Conservation (phyloP, 371 early-diverging fungal genomes). For the Mucor saturninus region DNA sequence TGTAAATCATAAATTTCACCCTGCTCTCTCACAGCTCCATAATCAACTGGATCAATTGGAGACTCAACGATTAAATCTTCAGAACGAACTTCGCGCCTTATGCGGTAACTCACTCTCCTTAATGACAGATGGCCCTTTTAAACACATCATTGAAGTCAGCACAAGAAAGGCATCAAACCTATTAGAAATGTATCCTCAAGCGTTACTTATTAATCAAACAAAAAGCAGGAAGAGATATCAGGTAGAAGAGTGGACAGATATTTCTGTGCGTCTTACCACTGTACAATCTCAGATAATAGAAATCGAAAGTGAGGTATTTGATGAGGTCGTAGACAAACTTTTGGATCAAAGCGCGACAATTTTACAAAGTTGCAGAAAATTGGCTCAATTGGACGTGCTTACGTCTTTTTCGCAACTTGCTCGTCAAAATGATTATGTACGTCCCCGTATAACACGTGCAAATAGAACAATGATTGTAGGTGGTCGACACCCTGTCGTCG, state of each 20-base stretch:
- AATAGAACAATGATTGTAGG: constrained; percentile 51
- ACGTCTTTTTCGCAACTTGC: constrained; percentile 66
- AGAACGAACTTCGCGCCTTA: constrained; percentile 28
- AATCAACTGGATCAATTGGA: constrained; percentile 32
- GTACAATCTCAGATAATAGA: constrained; percentile 53
- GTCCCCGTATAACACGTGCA: constrained; percentile 63
- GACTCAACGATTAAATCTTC: constrained; percentile 27
- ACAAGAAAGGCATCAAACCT: constrained; percentile 41
- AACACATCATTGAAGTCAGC: constrained; percentile 61
- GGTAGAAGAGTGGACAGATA: constrained; percentile 51
- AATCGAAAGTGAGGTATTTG: constrained; percentile 55
- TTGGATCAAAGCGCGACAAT: constrained; percentile 53
- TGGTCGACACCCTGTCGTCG: constrained; percentile 93
- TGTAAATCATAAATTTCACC: constrained; percentile 45
- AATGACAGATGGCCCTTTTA: constrained; percentile 37
- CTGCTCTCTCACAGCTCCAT: constrained; percentile 30
- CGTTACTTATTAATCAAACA: constrained; percentile 41
- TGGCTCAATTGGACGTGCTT: constrained; percentile 78
- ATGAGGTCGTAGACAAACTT: constrained; percentile 40
- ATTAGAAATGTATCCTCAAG: constrained; percentile 20
- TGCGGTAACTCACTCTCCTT: constrained; percentile 50
- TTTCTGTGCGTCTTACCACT: constrained; percentile 54
- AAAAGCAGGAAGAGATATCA: constrained; percentile 57
- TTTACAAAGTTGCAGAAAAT: constrained; percentile 52
- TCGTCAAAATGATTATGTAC: constrained; percentile 52